Evolutionary conservation across 768 basidiomycete species (phyloP), one percentile per base, ranked within the genome.

Genomic region (Hypholoma fasciculare): DNA sequence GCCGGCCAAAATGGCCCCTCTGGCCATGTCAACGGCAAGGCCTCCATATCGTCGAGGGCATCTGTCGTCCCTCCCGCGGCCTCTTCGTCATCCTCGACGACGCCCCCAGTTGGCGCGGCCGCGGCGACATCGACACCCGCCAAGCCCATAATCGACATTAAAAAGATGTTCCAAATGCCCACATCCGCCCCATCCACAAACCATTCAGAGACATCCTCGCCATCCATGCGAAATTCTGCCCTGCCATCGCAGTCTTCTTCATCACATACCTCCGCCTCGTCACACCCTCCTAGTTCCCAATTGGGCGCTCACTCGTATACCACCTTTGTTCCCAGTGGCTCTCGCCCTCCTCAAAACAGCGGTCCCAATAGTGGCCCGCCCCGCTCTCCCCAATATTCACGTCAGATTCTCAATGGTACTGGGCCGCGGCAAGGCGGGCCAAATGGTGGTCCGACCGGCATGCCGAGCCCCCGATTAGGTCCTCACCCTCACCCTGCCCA

Each of bases 381-480:
- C 42, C 81, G 87, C 49, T 90, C 90, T 23, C 89, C 89, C 43
- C 81, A 80, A 34, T 89, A 84, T 70, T 63, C 79, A 37, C 84
- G 89, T 30, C 76, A 80, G 49, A 78, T 87, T 71, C 75, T 82
- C 4, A 91, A 90, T 65, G 88, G 88, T 43, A 74, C 67, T 65
- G 79, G 77, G 34, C 76, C 82, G 52, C 81, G 86, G 20, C 78
- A 80, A 60, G 80, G 79, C 63, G 85, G 84, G 44, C 82, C 84
- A 54, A 83, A 80, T 70, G 82, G 80, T 51, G 82, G 81, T 40
- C 79, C 83, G 40, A 66, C 82, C 4, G 82, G 76, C n/a, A 67
- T 88, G 71, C 74, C 84, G 38, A 90, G 88, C 70, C 90, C 90
- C 34, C 82, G 89, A 61, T 73, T 90, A 69, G 82, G 77, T 23